Conservation (phyloP, 192 early-diverging fungal species). For the Coemansia asiatica region DNA sequence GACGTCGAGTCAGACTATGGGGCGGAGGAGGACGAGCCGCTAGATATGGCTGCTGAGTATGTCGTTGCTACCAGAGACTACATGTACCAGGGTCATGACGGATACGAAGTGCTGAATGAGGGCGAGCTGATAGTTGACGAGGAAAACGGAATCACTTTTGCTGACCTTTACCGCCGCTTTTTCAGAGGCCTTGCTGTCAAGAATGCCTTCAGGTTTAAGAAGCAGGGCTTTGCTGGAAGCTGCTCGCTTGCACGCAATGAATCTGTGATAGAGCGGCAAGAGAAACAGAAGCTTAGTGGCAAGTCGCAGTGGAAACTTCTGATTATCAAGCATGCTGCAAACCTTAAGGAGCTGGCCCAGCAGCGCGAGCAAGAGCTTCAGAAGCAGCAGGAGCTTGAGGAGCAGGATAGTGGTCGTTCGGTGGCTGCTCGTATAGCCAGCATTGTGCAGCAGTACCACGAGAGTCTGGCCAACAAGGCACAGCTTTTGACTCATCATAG, state of each 20-base stretch:
- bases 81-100: constrained; percentile 65
- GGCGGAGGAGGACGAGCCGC: constrained; percentile 41
- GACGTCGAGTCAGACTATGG: constrained; percentile 34
- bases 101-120: constrained; percentile 53
- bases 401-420: neutral
- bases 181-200: constrained; percentile 63
- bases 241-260: constrained; percentile 27
- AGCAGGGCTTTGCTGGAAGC: constrained; percentile 22
- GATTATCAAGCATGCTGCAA: constrained; percentile 41
- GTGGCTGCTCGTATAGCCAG: constrained; percentile 25
- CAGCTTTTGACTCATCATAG: constrained; percentile 14
- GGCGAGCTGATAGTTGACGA: constrained; percentile 60
- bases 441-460: constrained; percentile 27
- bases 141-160: constrained; percentile 62
- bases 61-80: constrained; percentile 62
- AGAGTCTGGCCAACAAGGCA: constrained; percentile 17
- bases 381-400: neutral
- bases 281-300: neutral
- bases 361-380: constrained; percentile 6
- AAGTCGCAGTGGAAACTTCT: constrained; percentile 31
- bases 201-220: constrained; percentile 56
- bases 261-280: neutral
- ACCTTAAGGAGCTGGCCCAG: constrained; percentile 23
- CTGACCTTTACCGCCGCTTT: constrained; percentile 59
- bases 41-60: constrained; percentile 57